These are phyloP conservation scores for Aspergillus leporis DNA, from an alignment of 495 filamentous ascomycete species.

Conservation along the genomic window DNA sequence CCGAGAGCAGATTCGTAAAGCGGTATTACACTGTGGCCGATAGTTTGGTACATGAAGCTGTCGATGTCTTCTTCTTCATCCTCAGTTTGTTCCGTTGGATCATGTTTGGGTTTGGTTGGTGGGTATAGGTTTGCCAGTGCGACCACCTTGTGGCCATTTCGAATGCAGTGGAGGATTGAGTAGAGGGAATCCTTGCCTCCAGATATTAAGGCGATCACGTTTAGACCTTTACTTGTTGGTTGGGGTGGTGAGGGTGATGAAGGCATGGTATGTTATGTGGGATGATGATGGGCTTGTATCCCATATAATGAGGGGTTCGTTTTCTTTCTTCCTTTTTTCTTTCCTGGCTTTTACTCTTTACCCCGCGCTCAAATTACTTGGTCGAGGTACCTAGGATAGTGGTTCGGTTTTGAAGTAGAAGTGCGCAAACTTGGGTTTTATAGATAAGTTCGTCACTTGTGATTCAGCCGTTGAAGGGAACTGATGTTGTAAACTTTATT, in stretches of 20 bases:
- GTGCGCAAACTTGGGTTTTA: too few species aligned
- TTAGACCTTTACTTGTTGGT: conserved; percentile 42
- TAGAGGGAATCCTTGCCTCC: conserved; percentile 97
- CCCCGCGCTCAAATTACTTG: neutral
- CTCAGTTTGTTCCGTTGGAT: neutral
- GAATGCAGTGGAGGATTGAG: conserved; percentile 84
- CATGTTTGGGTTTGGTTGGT: conserved; percentile 7
- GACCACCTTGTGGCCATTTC: conserved; percentile 81
- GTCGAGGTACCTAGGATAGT: neutral
- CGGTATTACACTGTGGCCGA: conserved; percentile 84
- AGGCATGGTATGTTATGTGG: neutral
- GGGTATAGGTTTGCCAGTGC: conserved; percentile 90
- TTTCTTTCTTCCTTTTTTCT: conserved; percentile 7
- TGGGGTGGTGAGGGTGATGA: conserved; percentile 7
- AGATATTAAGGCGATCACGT: conserved; percentile 90
- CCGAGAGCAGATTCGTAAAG: conserved; percentile 76
- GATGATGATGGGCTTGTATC: conserved; percentile 1
- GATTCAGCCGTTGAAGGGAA: too few species aligned
- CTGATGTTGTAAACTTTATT: too few species aligned
- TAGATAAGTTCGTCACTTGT: too few species aligned
- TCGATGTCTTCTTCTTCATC: conserved; percentile 68
- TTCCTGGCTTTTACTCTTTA: too few species aligned
- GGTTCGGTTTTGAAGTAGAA: too few species aligned
- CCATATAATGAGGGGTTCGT: neutral
- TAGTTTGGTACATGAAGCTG: conserved; percentile 99